Base-by-base conservation (phyloP, 208 protist species). In the Herpetomonas muscarum region DNA sequence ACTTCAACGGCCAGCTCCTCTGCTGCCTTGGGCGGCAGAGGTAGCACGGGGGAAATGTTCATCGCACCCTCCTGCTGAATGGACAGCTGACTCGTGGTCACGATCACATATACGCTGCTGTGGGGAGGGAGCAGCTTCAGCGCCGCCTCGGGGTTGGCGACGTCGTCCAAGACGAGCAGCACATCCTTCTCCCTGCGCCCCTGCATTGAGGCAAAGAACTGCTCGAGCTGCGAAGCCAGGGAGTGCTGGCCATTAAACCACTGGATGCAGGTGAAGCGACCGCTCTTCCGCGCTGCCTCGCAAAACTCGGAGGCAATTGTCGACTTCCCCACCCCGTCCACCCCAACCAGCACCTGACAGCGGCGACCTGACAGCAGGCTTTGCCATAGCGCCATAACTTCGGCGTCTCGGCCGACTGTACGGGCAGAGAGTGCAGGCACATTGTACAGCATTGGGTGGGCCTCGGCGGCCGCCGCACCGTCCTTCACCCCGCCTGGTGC, bases 261-360 rank as follows among this genome's bases (percentile, higher is more conserved):
- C 58, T 86, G 85, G 55, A 95, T 88, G 68, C 88, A 95, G 3
- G 82, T 81, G 54, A 95, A 95, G 9, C 85, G 79, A 22, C 71
- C 66, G 51, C 82, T 89, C 24, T 79, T 79, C 13, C 74, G 61
- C 26, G 72, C 85, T 1, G 76, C 62, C 26, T 92, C 81, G 51
- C 83, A 90, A 42, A 95, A 92, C 62, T 90, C 85, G 0, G 81
- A 85, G 1, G 83, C 85, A n/a, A 95, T 36, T 0, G 85, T 81
- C 0, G 88, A 92, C 64, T 95, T 95, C 25, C 88, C 88, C 42
- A 95, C 76, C 37, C 88, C 88, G 32, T 95, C 85, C 37, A 82
- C 72, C 22, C 85, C 88, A 17, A 55, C 41, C 9, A 95, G 60
- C n/a, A 77, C 61, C 56, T 95, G 88, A n/a, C 68, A 50, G 26